Base-by-base conservation (phyloP, 176 grass and related monocot species). In the Oryza longistaminata region DNA sequence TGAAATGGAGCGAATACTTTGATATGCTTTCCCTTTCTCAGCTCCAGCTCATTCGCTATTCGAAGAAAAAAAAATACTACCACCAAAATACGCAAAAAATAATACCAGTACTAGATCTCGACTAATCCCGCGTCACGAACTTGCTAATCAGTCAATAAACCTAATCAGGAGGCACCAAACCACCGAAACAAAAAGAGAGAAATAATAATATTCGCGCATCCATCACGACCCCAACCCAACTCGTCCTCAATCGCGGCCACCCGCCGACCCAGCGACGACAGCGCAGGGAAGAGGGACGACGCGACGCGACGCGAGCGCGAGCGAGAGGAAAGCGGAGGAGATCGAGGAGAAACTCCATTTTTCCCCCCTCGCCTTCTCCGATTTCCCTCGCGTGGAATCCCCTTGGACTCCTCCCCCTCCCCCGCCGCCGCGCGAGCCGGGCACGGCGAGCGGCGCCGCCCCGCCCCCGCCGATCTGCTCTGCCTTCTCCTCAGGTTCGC, bases 401-500 rank as follows among this genome's bases (percentile, higher is more conserved):
- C 79, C 83, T 64, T 86, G 84, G 83, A 86, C 83, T 90, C 67
- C 22, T 45, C 0, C 2, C 66, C 52, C 49, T 35, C 34, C 0
- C 19, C 0, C 19, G 16, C 52, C 42, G 17, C 16, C 25, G 4
- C 24, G 64, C 33, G 46, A 12, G 40, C n/a, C 15, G 26, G 46
- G 10, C 13, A 12, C 11, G 11, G 45, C 45, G 11, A 48, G 64
- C 65, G 21, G 29, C 67, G 16, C 22, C 77, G 21, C 45, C 58
- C 40, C 1, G 34, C 34, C 4, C 3, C 34, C 34, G 80, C 25
- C 8, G 9, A 6, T 10, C 44, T 43, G 81, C 88, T 58, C 14
- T 34, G 81, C 88, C 60, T 79, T 83, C 84, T 83, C 74, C 83
- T 72, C 88, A 83, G 88, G 88, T 86, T 40, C 39, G 39, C 7